Base-by-base conservation (phyloP, 768 basidiomycete genomes). In the Boletus reticuloceps region DNA sequence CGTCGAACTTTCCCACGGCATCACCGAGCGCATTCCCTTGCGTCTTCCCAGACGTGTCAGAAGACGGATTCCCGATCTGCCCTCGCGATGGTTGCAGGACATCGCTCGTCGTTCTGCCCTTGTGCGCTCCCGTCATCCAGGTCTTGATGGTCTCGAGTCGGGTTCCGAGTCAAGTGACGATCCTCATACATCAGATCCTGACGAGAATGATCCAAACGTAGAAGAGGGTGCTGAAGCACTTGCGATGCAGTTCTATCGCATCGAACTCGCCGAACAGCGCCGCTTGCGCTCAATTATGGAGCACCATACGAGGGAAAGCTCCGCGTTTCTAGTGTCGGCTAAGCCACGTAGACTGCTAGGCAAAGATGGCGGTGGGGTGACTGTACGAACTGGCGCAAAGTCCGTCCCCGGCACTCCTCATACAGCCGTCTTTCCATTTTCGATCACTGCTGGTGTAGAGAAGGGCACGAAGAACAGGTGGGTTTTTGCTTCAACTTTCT, bases 401-500 rank as follows among this genome's bases (percentile, higher is more conserved):
- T 58, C 60, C 9, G 51, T 55, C 1, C 67, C 63, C 19, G 54
- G 54, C 7, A 63, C 64, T 1, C 64, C 68, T 13, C 54, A 58
- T 36, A 55, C 49, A 10, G 20, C 50, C 5, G 41, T 43, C 47
- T 51, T 95, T 88, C 94, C 94, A 9, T 97, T 88, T 69, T 92
- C 91, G 50, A 98, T 98, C 58, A 96, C 92, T 0, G 96, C 96
- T 7, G 96, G 91, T 3, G 84, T 98, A 11, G 96, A 98, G 73
- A 91, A 96, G 66, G 96, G 96, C 10, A 78, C 85, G 19, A 94
- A 97, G 78, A 98, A 98, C 63, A 79, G 96, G 88, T 91, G 49
- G 48, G 79, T 73, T 20, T 10, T 47, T n/a, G 9, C 32, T 42
- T 29, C 27, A 34, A 34, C 34, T 13, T 34, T 34, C 13, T 34